These are phyloP conservation scores for Fusarium sp. DNA, from an alignment of 2,329 filamentous ascomycete genomes.

Conservation along the genomic window DNA sequence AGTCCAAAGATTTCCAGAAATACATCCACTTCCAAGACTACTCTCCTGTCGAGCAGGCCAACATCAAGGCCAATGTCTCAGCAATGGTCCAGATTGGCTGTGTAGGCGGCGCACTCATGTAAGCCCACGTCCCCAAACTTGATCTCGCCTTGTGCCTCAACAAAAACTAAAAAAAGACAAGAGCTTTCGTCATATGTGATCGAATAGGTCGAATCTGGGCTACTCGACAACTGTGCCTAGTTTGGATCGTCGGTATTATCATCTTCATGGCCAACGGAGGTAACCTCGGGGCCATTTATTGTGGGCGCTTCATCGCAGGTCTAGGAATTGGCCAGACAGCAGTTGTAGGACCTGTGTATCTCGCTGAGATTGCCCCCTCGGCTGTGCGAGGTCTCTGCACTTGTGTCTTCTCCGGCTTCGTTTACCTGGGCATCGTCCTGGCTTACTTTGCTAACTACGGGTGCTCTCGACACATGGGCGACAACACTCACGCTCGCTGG, in stretches of 20 bases:
- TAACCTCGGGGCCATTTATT: constrained; percentile 24
- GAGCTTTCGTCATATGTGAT: constrained; percentile 21
- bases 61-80: constrained; percentile 30
- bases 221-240: constrained; percentile 17
- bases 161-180: too few species aligned
- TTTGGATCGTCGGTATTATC: constrained; percentile 17
- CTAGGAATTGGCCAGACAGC: constrained; percentile 35
- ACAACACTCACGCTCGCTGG: constrained; percentile 21
- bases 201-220: constrained; percentile 23
- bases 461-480: constrained; percentile 24
- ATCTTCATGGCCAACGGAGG: constrained; percentile 28
- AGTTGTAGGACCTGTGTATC: constrained; percentile 33
- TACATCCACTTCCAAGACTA: constrained; percentile 20
- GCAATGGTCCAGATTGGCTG: constrained; percentile 27
- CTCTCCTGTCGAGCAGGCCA: constrained; percentile 13
- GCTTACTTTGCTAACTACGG: constrained; percentile 37
- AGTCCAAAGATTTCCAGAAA: constrained; percentile 22
- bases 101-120: constrained; percentile 24
- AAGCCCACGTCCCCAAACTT: background rate
- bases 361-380: constrained; percentile 37
- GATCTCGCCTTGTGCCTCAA: background rate
- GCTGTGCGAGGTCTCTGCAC: constrained; percentile 37
- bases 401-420: constrained; percentile 31
- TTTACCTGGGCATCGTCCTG: constrained; percentile 29
- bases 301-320: constrained; percentile 33